Percentiles rank a stretch among this genome's conserved stretches.
phyloP scores from a whole-genome alignment of 2,329 filamentous ascomycete genomes.

The Pseudocercospora ulei region DNA sequence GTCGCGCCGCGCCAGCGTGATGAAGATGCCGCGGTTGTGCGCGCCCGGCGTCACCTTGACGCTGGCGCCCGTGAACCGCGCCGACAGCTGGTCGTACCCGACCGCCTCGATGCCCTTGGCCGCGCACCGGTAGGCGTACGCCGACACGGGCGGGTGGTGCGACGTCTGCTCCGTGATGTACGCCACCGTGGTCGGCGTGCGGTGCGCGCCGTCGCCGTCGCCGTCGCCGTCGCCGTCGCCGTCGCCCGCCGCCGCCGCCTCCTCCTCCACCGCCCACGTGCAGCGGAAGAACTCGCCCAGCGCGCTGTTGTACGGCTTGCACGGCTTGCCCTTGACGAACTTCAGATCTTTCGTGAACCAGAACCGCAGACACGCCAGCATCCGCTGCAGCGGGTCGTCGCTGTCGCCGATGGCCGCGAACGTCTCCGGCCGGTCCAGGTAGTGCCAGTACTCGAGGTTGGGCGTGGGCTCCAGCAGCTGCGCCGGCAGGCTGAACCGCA shows the following conservation, averaged over 20 bases:
- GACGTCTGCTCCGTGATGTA: conserved; percentile 97
- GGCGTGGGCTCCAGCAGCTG: conserved; percentile 92
- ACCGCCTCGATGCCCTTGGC: conserved; percentile 78
- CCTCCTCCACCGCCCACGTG: conserved; percentile 87
- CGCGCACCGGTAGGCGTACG: conserved; percentile 86
- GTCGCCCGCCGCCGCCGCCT: no score
- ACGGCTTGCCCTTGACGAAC: conserved; percentile 96
- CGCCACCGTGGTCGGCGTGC: conserved; percentile 61
- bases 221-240: no score
- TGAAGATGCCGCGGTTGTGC: conserved; percentile 92
- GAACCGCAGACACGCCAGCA: conserved; percentile 88
- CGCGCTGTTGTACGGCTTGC: conserved; percentile 97
- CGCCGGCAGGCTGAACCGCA: conserved; percentile 90
- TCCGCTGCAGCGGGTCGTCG: conserved; percentile 81
- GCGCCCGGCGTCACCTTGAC: conserved; percentile 83
- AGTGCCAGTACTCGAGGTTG: conserved; percentile 98
- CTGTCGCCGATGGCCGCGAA: conserved; percentile 80
- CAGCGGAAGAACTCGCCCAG: conserved; percentile 97
- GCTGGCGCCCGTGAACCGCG: conserved; percentile 94
- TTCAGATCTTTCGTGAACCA: conserved; percentile 99
- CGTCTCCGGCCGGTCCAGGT: conserved; percentile 86
- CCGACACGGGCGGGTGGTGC: conserved; percentile 93
- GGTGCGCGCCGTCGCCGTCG: conserved; percentile 27
- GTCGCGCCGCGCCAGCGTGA: conserved; percentile 67
- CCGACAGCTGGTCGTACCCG: conserved; percentile 91